Base-by-base conservation (phyloP, 495 filamentous ascomycete species). In the Clohesyomyces aquaticus region DNA sequence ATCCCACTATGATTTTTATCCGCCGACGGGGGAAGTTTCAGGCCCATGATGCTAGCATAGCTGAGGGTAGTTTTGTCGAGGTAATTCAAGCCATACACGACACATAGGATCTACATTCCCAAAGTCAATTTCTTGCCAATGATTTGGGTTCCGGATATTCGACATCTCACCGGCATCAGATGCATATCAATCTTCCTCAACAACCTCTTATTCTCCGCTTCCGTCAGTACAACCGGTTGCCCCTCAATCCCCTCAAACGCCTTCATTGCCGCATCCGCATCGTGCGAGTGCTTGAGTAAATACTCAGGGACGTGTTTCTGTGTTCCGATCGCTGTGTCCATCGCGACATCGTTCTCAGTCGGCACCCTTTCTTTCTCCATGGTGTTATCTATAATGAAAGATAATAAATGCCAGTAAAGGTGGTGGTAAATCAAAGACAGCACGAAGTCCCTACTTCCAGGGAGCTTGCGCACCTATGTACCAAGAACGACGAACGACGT, bases 211-310 rank as follows among this genome's bases (percentile, higher is more conserved):
- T 83, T 87, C 3, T 82, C 84, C 35, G 76, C 74, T 59, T 80
- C 83, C 38, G 83, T 82, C n/a, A 87, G 69, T 23, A 78, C 71
- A 35, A 85, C 74, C 0, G 75, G 46, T 63, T 83, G 77, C 1
- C 82, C 82, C 0, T 75, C 71, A 18, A 79, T 72, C 12, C 75
- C 75, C 4, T 76, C 76, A 61, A 87, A 79, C 11, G 80, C 83
- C 48, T 84, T 83, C 74, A 87, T 72, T 9, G 84, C 84, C 56
- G 84, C 83, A 64, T 87, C 84, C 22, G 80, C 84, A 78, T 85
- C 81, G 47, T 84, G 78, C 0, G 80, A 73, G 70, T 85, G 83
- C 59, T 81, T 78, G 51, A 81, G 67, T 10, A 84, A 14, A 14
- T 38, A 38, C 14, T 38, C 32, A 6, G 32, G 32, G 14, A 38